Evolutionary conservation across 208 protist species (phyloP), one percentile per base, ranked within the genome.

Genomic region (Strigomonas culicis): DNA sequence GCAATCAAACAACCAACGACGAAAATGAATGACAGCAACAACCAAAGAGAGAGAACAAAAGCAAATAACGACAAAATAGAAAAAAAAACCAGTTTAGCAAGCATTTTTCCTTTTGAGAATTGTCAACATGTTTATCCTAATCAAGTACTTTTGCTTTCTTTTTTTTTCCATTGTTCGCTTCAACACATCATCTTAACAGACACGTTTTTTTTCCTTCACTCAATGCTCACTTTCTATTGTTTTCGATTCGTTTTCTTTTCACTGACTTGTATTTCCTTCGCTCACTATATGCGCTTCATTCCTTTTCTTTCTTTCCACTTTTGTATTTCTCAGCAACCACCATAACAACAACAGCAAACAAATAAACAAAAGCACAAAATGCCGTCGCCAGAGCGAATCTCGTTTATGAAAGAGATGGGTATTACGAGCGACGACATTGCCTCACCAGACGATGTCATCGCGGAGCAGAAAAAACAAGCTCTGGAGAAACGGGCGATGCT

Each of bases 401-500:
- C 78, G 1, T 96, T 96, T 69, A 77, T 96, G 75, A 76, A 78
- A 13, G 53, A 68, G 58, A 80, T 96, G 66, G 90, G 90, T 11
- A 86, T 96, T 22, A 82, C 80, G 0, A 61, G 63, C 13, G 83
- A 88, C 6, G 90, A 96, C 63, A 64, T 96, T 30, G 57, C 57
- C 2, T 30, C 57, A 4, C 57, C 57, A 25, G 57, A 61, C 7
- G 57, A 61, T 19, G 34, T 49, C 7, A 46, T 61, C 4, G 53
- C 30, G 7, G 53, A 59, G 15, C 28, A 30, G 24, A 19, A n/a
- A 32, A 57, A 24, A 7, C 51, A 11, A 52, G 24, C 13, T 3
- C 47, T 19, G 6, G 6, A 52, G 6, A 52, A 11, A 11, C n/a
- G 27, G 15, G 50, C 34, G 53, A 59, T 2, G 30, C 11, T 43